These are phyloP conservation scores for Monosporascus ibericus DNA, from an alignment of 2,329 filamentous ascomycete species.

Conservation along the genomic window DNA sequence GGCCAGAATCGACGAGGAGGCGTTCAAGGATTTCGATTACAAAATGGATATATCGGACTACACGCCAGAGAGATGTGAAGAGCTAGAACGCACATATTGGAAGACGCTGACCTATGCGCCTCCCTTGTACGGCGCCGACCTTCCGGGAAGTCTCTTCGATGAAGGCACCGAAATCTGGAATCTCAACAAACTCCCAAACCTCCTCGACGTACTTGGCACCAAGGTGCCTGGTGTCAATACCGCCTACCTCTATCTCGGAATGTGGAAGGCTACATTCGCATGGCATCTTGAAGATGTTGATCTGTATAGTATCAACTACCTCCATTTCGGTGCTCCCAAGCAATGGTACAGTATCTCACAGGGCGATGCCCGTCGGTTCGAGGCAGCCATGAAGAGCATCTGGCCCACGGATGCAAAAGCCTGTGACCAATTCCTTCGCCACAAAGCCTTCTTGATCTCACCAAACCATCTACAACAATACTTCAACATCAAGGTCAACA, in stretches of 20 bases:
- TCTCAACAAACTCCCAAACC: slow-evolving; percentile 85
- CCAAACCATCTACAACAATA: slow-evolving; percentile 80
- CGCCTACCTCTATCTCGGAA: slow-evolving; percentile 93
- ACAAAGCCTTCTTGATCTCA: slow-evolving; percentile 96
- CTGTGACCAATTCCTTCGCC: slow-evolving; percentile 90
- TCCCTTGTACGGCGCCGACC: slow-evolving; percentile 92
- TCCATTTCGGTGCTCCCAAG: slow-evolving; percentile 96
- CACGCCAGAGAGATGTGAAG: slow-evolving; percentile 85
- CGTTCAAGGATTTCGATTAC: slow-evolving; percentile 89
- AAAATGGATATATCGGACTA: slow-evolving; percentile 82
- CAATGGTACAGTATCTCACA: slow-evolving; percentile 99
- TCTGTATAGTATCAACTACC: slow-evolving; percentile 99
- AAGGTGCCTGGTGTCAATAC: slow-evolving; percentile 98
- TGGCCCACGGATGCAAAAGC: slow-evolving; percentile 95
- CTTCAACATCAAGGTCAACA: slow-evolving; percentile 94
- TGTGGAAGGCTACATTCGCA: slow-evolving; percentile 99
- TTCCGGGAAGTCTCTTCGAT: slow-evolving; percentile 91
- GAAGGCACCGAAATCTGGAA: slow-evolving; percentile 85
- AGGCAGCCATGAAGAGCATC: slow-evolving; percentile 88
- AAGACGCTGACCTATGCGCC: slow-evolving; percentile 93
- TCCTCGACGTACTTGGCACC: slow-evolving; percentile 88
- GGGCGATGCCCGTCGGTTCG: slow-evolving; percentile 85
- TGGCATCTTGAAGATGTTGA: slow-evolving; percentile 99
- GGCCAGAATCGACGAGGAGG: slow-evolving; percentile 79
- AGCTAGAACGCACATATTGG: slow-evolving; percentile 94